Evolutionary conservation across 2,329 filamentous ascomycete species (phyloP).

Genomic region (Penicillium occitanis): DNA sequence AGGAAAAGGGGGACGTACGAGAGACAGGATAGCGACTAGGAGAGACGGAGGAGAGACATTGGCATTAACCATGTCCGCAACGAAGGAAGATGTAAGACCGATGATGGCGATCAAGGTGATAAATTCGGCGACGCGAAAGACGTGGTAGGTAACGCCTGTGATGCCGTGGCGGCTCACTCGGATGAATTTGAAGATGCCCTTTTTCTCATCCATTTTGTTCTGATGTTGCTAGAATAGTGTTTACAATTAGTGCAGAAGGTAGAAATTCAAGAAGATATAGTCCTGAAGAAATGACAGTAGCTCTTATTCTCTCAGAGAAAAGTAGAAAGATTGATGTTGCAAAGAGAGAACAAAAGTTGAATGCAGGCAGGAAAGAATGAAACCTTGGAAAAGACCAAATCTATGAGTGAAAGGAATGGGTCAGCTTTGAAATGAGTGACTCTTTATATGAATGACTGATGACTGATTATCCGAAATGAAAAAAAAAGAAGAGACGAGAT

Average conservation of each 20-base stretch:
- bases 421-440: conserved; percentile 14
- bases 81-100: conserved; percentile 78
- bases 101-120: conserved; percentile 73
- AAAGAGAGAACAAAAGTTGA: neutral
- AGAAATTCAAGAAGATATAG: neutral
- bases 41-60: conserved; percentile 67
- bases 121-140: conserved; percentile 68
- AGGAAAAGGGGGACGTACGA: conserved; percentile 9
- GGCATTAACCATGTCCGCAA: conserved; percentile 68
- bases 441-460: neutral
- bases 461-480: conserved; percentile 8
- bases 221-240: too few relatives aligned
- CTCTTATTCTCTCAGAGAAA: conserved; percentile 11
- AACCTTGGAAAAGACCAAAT: neutral
- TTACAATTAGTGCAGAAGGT: neutral
- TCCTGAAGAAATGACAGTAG: neutral
- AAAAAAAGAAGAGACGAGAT: conserved; percentile 9
- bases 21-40: conserved; percentile 52
- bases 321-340: neutral
- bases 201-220: neutral
- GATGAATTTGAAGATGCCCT: neutral
- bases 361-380: conserved; percentile 9
- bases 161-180: conserved; percentile 58
- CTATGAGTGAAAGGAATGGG: neutral
- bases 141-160: conserved; percentile 75